Evolutionary conservation across 2,329 filamentous ascomycete genomes (phyloP).

Genomic region (Beauveria australis): DNA sequence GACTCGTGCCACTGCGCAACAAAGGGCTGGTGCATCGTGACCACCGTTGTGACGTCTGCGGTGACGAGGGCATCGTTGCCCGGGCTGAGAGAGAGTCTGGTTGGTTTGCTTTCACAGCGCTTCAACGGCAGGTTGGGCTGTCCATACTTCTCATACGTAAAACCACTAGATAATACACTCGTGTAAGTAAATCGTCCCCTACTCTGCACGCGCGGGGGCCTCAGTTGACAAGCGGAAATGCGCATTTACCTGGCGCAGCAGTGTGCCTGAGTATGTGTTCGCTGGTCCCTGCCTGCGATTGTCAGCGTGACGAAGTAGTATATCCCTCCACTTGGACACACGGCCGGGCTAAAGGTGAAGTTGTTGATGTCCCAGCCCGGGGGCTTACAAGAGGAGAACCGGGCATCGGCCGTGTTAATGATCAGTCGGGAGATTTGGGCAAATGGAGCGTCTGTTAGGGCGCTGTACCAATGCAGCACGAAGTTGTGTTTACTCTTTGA

Average conservation of each 20-base stretch:
- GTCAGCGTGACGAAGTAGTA: too few relatives aligned
- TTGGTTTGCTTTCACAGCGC: background rate
- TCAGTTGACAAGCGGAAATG: background rate
- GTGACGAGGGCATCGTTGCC: background rate
- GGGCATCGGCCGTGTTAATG: too few relatives aligned
- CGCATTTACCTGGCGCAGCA: constrained; percentile 1
- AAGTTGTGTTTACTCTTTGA: too few relatives aligned
- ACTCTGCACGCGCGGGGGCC: background rate
- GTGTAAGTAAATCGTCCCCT: background rate
- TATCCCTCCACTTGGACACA: too few relatives aligned
- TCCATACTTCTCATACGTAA: background rate
- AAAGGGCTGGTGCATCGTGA: background rate
- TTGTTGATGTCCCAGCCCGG: too few relatives aligned
- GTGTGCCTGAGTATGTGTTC: background rate
- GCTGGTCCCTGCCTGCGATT: too few relatives aligned
- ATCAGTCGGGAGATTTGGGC: too few relatives aligned
- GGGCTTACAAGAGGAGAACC: too few relatives aligned
- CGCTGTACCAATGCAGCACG: too few relatives aligned
- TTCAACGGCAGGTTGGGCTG: background rate
- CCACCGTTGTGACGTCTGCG: background rate
- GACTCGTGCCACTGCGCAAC: constrained; percentile 1
- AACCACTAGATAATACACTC: background rate
- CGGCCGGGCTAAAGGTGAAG: too few relatives aligned
- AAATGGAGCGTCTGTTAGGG: too few relatives aligned
- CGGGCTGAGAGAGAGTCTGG: background rate